A percentile compares a stretch with the other conserved stretches of the same genome.
Conservation (phyloP, 495 filamentous ascomycete species). For the Amniculicola lignicola region DNA sequence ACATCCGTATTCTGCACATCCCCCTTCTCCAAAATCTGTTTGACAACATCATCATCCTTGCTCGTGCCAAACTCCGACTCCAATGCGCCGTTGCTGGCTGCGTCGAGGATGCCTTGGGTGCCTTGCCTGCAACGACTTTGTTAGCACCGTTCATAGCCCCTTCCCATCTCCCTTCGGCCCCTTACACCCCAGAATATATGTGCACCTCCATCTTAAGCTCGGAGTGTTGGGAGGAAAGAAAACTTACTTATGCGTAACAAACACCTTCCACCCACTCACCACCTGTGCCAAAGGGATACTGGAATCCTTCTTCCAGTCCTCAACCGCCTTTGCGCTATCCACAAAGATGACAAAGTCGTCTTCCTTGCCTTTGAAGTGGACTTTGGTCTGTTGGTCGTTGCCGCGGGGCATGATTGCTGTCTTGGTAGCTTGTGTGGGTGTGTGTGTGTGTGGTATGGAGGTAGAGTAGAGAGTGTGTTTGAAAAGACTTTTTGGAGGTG, state of each 20-base stretch:
- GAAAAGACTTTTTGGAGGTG: not conserved
- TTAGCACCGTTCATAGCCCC: constrained; percentile 2
- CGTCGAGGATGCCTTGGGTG: constrained; percentile 72
- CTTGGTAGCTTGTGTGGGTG: constrained; percentile 5
- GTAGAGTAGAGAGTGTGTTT: constrained; percentile 5
- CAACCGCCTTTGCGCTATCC: constrained; percentile 65
- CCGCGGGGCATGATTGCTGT: constrained; percentile 66
- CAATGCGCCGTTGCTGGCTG: constrained; percentile 67
- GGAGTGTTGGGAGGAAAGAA: constrained; percentile 9
- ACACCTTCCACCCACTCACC: constrained; percentile 85
- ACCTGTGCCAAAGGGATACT: constrained; percentile 77
- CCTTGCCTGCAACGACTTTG: constrained; percentile 62
- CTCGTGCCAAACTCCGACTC: constrained; percentile 84
- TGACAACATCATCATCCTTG: constrained; percentile 72
- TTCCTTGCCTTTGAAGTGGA: constrained; percentile 83
- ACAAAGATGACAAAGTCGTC: constrained; percentile 93
- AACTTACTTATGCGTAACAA: constrained; percentile 83
- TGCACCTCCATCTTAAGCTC: too few species aligned
- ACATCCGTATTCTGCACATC: constrained; percentile 39
- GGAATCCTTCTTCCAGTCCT: constrained; percentile 81
- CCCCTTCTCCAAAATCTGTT: constrained; percentile 75
- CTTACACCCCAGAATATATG: not conserved
- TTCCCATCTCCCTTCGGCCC: not conserved
- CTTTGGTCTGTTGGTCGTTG: constrained; percentile 69
- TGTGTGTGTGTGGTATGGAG: constrained; percentile 3